These are phyloP conservation scores for Malassezia obtusa DNA, from an alignment of 1,284 basidiomycete species.

Conservation along the genomic window DNA sequence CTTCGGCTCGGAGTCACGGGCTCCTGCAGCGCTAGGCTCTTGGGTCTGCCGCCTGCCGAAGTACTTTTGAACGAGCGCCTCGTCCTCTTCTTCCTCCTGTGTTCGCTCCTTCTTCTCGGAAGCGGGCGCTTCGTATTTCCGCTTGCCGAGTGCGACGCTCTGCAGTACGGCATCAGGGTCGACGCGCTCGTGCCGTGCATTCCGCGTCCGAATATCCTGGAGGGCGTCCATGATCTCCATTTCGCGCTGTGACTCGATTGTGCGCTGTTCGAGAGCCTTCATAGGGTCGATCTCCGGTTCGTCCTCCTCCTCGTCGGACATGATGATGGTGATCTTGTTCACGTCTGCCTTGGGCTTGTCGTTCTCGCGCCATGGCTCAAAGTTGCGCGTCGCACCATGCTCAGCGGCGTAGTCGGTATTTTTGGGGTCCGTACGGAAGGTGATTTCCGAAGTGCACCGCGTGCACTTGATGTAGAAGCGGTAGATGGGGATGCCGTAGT, in stretches of 20 bases:
- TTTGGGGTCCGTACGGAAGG: slow-evolving; percentile 98
- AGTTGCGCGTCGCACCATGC: slow-evolving; percentile 42
- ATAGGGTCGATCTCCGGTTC: slow-evolving; percentile 62
- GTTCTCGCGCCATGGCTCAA: slow-evolving; percentile 41
- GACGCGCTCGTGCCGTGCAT: slow-evolving; percentile 73
- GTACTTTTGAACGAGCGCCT: slow-evolving; percentile 67
- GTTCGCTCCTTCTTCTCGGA: slow-evolving; percentile 42
- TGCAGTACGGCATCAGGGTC: slow-evolving; percentile 37
- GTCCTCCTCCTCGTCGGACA: slow-evolving; percentile 21
- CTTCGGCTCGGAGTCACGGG: no score
- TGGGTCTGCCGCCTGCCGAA: slow-evolving; percentile 5
- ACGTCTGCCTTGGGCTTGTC: slow-evolving; percentile 4
- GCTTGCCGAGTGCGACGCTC: slow-evolving; percentile 15
- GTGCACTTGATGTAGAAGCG: slow-evolving; percentile 48
- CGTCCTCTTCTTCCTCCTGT: slow-evolving; percentile 77
- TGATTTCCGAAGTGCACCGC: slow-evolving; percentile 76
- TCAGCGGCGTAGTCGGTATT: slow-evolving; percentile 50
- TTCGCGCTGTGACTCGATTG: slow-evolving; percentile 81
- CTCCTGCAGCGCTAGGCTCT: no score
- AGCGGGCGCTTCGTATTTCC: slow-evolving; percentile 7
- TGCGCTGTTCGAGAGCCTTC: slow-evolving; percentile 87
- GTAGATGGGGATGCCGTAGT: slow-evolving; percentile 91
- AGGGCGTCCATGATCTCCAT: slow-evolving; percentile 97
- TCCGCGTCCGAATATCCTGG: slow-evolving; percentile 83
- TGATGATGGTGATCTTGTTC: neutral